phyloP scores from a whole-genome alignment of 306 rosid species.

The Prunus mongolica region DNA sequence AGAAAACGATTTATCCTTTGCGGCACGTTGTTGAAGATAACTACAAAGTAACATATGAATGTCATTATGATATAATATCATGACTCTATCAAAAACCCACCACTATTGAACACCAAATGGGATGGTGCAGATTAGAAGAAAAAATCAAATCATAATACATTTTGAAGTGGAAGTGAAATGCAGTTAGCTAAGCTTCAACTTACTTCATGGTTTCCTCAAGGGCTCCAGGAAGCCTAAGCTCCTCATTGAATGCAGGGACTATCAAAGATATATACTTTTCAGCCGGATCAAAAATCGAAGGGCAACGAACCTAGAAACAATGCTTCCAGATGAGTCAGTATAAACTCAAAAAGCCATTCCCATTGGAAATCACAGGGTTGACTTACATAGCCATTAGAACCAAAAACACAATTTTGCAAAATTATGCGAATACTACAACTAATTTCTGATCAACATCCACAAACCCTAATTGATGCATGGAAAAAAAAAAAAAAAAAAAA shows the following conservation, averaged over 20 bases:
- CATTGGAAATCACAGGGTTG: not conserved
- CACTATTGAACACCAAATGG: not conserved
- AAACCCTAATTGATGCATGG: not conserved
- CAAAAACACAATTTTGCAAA: not conserved
- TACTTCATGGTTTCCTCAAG: slow-evolving; percentile 85
- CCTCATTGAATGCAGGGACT: slow-evolving; percentile 83
- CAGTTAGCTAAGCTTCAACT: slow-evolving; percentile 25
- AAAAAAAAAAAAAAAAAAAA: too few relatives aligned
- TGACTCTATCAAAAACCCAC: not conserved
- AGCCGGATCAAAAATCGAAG: slow-evolving; percentile 79
- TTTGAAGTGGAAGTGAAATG: not conserved
- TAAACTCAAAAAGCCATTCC: not conserved
- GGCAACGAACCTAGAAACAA: slow-evolving; percentile 63
- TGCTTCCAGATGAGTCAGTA: slow-evolving; percentile 13
- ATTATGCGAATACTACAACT: not conserved
- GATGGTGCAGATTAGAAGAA: not conserved
- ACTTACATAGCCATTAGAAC: not conserved
- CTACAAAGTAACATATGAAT: slow-evolving; percentile 41
- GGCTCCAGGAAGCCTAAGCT: slow-evolving; percentile 82
- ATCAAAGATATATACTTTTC: slow-evolving; percentile 83
- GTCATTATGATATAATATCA: slow-evolving; percentile 2
- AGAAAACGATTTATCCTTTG: slow-evolving; percentile 74
- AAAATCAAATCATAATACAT: not conserved
- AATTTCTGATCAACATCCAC: not conserved
- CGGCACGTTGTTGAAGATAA: slow-evolving; percentile 78